These are phyloP conservation scores for Penicillium sp. DNA, from an alignment of 2,329 filamentous ascomycete genomes.

Conservation along the genomic window DNA sequence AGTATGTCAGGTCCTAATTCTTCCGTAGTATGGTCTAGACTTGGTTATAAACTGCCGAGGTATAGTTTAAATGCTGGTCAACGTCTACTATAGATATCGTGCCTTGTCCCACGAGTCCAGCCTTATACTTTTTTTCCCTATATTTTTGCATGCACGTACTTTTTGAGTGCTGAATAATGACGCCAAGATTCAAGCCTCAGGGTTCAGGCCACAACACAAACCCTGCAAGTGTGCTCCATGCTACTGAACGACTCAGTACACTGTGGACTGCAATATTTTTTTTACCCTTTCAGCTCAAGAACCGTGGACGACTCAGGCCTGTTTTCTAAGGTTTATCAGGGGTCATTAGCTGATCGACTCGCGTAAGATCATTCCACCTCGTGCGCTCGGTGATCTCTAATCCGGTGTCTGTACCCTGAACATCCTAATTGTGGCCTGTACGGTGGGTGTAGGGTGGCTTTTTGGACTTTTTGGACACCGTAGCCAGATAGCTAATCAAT, in stretches of 20 bases:
- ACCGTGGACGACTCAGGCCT: neutral
- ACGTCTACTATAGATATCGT: neutral
- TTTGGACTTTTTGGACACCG: neutral
- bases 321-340: slow-evolving; percentile 10
- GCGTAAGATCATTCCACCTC: slow-evolving; percentile 20
- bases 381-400: slow-evolving; percentile 11
- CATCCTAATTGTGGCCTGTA: neutral
- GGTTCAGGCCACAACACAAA: neutral
- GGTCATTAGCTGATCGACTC: slow-evolving; percentile 16
- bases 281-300: neutral
- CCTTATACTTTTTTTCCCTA: neutral
- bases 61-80: neutral
- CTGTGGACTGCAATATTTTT: neutral
- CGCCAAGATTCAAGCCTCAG: neutral
- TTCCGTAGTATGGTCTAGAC: neutral
- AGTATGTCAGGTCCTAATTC: neutral
- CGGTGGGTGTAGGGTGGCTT: too few species aligned
- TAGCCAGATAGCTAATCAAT: neutral
- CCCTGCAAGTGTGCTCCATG: neutral
- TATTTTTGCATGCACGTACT: neutral
- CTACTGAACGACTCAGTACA: neutral
- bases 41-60: neutral
- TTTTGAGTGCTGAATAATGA: neutral
- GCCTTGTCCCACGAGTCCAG: neutral
- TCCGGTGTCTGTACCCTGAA: neutral